Base-by-base conservation (phyloP, 805 yeast species). In the Millerozyma acaciae region DNA sequence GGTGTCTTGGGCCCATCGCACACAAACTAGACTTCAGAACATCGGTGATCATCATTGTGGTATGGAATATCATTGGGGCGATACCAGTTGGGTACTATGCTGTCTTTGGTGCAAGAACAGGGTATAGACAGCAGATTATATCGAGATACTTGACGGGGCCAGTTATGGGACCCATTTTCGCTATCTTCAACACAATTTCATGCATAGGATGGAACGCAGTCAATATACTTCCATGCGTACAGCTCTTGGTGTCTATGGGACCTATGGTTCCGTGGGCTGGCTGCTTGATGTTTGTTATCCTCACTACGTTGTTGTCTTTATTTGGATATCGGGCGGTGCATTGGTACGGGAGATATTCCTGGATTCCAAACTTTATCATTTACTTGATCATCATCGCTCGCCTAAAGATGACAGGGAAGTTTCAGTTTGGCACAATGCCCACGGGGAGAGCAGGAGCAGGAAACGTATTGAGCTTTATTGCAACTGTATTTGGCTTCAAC, bases 121-220 rank as follows among this genome's bases (percentile, higher is more conserved):
- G 70, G 65, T 50, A 75, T 79, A 16, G 93, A 31, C 83, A 71
- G 34, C 90, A 95, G 17, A 83, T 93, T 43, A 86, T 68, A 44
- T 85, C 80, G 35, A 94, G 95, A 13, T 80, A 53, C 51, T 68
- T 74, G 62, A 59, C 68, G 33, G 40, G 64, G 7, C 57, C 55
- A 43, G 83, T 76, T 21, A 71, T 61, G n/a, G 65, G 45, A 34
- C 93, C 95, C 25, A 81, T 64, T 22, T 62, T 68, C 13, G 74
- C 65, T 17, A 80, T 80, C 22, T 54, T 62, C 26, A 86, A 86
- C 28, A 80, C 60, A 42, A 80, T 69, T 53, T 80, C 86, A 54
- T 80, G 86, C 34, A 41, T 58, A 25, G 63, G 63, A 8, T 58
- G 65, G 64, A 55, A 55, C 35, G 59, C 61, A 9, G 50, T 60